Percentiles rank a stretch among this genome's conserved stretches.
phyloP scores from a whole-genome alignment of 768 basidiomycete genomes.

The Rhodotorula graminis region DNA sequence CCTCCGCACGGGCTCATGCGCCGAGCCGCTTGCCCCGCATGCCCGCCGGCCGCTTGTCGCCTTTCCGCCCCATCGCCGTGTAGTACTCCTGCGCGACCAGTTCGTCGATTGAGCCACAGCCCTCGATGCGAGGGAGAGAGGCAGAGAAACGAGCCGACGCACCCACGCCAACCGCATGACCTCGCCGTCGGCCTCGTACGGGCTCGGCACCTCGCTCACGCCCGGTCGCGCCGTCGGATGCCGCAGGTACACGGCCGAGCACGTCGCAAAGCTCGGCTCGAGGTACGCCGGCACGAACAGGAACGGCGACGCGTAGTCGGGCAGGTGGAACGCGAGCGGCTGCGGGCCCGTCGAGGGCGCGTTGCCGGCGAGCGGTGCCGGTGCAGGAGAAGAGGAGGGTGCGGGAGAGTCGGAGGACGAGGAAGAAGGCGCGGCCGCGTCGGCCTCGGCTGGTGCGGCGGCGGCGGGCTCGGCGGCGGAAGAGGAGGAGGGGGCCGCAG shows the following conservation, averaged over 20 bases:
- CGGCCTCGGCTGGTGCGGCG: neutral
- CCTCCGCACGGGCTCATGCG: conserved; percentile 20
- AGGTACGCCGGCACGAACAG: conserved; percentile 90
- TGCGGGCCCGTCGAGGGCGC: neutral
- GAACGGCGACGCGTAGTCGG: conserved; percentile 79
- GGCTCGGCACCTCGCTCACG: conserved; percentile 90
- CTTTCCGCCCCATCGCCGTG: conserved; percentile 29
- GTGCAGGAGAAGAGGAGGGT: neutral
- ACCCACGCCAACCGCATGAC: conserved; percentile 86
- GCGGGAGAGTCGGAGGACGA: neutral
- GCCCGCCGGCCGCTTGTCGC: conserved; percentile 26
- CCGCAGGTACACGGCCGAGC: conserved; percentile 85
- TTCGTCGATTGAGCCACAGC: too few species aligned
- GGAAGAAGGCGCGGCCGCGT: conserved; percentile 21
- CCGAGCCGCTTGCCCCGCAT: conserved; percentile 30
- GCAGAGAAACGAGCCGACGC: neutral
- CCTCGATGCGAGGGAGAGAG: neutral
- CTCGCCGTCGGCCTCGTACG: conserved; percentile 92
- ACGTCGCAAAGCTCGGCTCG: conserved; percentile 77
- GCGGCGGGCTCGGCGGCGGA: conserved; percentile 9
- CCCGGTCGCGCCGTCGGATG: conserved; percentile 95
- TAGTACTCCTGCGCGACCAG: conserved; percentile 33
- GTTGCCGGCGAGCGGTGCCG: neutral
- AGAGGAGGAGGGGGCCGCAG: neutral
- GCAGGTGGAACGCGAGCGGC: conserved; percentile 67